Evolutionary conservation across 2,329 filamentous ascomycete genomes (phyloP), one percentile per base, ranked within the genome.

Genomic region (Ophiobolus disseminans): DNA sequence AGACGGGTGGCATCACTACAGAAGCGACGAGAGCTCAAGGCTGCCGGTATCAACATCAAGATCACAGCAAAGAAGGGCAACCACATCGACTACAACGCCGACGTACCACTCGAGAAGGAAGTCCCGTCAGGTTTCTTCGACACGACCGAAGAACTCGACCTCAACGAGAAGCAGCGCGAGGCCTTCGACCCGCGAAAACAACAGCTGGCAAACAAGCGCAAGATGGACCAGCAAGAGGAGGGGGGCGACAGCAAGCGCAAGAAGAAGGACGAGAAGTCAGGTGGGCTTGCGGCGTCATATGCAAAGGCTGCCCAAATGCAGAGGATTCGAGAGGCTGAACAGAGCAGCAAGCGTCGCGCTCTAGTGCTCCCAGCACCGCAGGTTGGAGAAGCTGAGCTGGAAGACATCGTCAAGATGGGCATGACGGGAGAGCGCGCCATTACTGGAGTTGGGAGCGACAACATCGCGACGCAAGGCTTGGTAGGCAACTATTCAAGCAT

Each of bases 21-120:
- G 78, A 99, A 99, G 79, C 86, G 94, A 30, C 86, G 94, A 62
- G 94, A 99, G 76, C 84, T 99, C 58, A 99, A 99, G 78, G 95
- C 92, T 70, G 91, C 94, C 1, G 94, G 94, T 38, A 97, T 99
- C 76, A 99, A 99, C 73, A 91, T 97, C 78, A 99, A 97, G 76
- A 87, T 97, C 48, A 86, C 86, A 2, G 94, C 89, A 11, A 86
- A 89, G 52, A 97, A 97, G 79, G 87, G 91, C 79, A 94, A 94
- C 0, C 88, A 97, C 78, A 99, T 99, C 91, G 94, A 99, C 75
- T 99, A 99, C 79, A 99, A 99, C 74, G 94, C 94, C 63, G 94
- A 99, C 64, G 96, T 99, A 58, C 94, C 94, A 0, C 97, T 99
- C 59, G 94, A 99, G 73, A 97, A 94, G 75, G 89, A 90, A 57